A percentile compares a stretch with the other conserved stretches of the same genome.
Evolutionary conservation across 1,139 yeast genomes (phyloP).

Genomic region (Kazachstania sp.): DNA sequence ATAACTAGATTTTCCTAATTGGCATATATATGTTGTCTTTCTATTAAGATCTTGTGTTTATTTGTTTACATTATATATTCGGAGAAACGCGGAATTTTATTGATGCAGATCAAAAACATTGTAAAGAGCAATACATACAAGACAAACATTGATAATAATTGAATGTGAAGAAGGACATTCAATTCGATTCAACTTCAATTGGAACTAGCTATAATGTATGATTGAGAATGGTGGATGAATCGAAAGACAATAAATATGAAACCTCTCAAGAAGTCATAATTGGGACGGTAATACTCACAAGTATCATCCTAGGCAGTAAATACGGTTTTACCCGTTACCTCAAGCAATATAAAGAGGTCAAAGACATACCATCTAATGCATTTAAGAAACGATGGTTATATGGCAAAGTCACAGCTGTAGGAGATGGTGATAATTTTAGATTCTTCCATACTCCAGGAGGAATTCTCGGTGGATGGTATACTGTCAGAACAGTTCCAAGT

Average conservation of each 20-base stretch:
- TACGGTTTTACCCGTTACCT: conserved; percentile 33
- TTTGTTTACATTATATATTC: no score
- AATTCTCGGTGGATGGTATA: conserved; percentile 80
- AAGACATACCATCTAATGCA: conserved; percentile 35
- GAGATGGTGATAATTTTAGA: conserved; percentile 94
- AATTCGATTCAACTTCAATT: no score
- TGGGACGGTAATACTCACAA: conserved; percentile 6
- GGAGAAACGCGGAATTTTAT: no score
- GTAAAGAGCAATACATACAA: no score
- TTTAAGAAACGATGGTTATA: conserved; percentile 43
- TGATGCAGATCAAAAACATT: no score
- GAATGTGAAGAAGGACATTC: no score
- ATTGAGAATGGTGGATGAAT: neutral
- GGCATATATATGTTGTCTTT: no score
- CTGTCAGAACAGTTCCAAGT: conserved; percentile 55
- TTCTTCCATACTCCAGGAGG: conserved; percentile 96
- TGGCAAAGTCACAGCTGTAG: conserved; percentile 85
- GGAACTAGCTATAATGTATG: no score
- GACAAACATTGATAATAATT: no score
- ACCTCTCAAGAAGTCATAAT: neutral
- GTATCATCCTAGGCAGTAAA: conserved; percentile 31
- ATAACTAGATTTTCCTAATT: no score
- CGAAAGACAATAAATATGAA: neutral
- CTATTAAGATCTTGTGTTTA: no score
- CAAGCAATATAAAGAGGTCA: conserved; percentile 34